A percentile compares a stretch with the other conserved stretches of the same genome.
phyloP scores from a whole-genome alignment of 352 stramenopile genomes.

The Globisporangium canariense region DNA sequence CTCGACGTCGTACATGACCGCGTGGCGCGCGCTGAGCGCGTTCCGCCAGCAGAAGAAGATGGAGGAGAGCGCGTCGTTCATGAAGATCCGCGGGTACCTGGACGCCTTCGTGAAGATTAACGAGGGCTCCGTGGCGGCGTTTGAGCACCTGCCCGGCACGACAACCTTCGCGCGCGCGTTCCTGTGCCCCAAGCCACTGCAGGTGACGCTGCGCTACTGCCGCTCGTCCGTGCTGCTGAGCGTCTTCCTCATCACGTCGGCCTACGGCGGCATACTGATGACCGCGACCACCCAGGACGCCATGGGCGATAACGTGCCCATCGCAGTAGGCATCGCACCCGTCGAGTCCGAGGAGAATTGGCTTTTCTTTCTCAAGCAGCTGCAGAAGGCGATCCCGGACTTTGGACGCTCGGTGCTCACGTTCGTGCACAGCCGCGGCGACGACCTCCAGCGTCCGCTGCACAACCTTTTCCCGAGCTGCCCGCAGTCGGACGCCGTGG shows the following conservation, averaged over 20 bases:
- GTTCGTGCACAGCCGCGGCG: constrained; percentile 66
- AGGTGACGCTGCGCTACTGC: constrained; percentile 50
- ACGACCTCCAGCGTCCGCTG: constrained; percentile 39
- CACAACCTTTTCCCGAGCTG: constrained; percentile 49
- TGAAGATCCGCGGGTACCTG: constrained; percentile 64
- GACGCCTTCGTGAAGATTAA: constrained; percentile 59
- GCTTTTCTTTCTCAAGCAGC: constrained; percentile 63
- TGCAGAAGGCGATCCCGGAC: constrained; percentile 54
- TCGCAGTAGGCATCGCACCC: constrained; percentile 55
- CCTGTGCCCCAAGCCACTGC: constrained; percentile 60
- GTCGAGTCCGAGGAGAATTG: constrained; percentile 56
- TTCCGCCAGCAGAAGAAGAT: constrained; percentile 68
- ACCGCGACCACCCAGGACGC: constrained; percentile 67
- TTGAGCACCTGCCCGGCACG: constrained; percentile 48
- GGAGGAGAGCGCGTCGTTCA: constrained; percentile 64
- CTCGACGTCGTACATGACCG: constrained; percentile 76
- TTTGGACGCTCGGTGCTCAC: constrained; percentile 45
- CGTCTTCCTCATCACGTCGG: constrained; percentile 64
- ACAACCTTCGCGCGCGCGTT: constrained; percentile 62
- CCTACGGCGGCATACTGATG: constrained; percentile 66
- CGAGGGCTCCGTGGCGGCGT: constrained; percentile 49
- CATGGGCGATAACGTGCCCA: constrained; percentile 71
- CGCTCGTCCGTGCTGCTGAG: constrained; percentile 61
- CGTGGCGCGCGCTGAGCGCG: constrained; percentile 65
- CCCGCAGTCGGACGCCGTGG: constrained; percentile 54